Base-by-base conservation (phyloP, 176 grass and related monocot genomes). In the Oryza glaberrima region DNA sequence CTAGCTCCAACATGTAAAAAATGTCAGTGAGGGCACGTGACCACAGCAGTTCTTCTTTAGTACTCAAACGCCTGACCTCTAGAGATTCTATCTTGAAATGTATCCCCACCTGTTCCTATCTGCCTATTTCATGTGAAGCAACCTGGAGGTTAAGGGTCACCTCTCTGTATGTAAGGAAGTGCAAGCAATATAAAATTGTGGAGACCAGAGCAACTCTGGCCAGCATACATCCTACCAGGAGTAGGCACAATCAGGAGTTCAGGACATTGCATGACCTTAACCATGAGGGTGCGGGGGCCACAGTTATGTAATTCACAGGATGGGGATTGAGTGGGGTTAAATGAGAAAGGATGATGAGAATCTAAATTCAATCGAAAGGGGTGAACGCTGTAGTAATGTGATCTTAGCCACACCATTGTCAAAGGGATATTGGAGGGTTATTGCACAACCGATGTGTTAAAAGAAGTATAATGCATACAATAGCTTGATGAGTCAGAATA, bases 401-500 rank as follows among this genome's bases (percentile, higher is more conserved):
- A 22, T 61, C 56, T 60, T 56, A 56, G 51, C 17, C 19, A 20
- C 7, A 19, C 4, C 9, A 22, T 23, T 10, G 3, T 58, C 17
- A 19, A 54, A 19, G 51, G 15, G 4, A 54, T 54, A 19, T 14
- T 54, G 43, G n/a, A n/a, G 58, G 7, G 35, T 10, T 61, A 22
- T 58, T 58, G 30, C 73, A 88, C 10, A 77, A 72, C 1, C 3
- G 70, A 46, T 87, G 72, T 7, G 19, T 47, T 67, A 74, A 80
- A 80, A 70, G 4, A 67, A 56, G 11, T 46, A 34, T 48, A 67
- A 74, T 69, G 10, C 20, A 69, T 41, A 67, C 1, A 47, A 15
- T 63, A 74, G 15, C 60, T 79, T 20, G 26, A 77, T 49, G 10
- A 14, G 71, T 15, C 3, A 26, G 15, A 86, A 86, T 16, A 71